phyloP scores from a whole-genome alignment of 192 early-diverging fungal genomes.

The Mortierella hygrophila region DNA sequence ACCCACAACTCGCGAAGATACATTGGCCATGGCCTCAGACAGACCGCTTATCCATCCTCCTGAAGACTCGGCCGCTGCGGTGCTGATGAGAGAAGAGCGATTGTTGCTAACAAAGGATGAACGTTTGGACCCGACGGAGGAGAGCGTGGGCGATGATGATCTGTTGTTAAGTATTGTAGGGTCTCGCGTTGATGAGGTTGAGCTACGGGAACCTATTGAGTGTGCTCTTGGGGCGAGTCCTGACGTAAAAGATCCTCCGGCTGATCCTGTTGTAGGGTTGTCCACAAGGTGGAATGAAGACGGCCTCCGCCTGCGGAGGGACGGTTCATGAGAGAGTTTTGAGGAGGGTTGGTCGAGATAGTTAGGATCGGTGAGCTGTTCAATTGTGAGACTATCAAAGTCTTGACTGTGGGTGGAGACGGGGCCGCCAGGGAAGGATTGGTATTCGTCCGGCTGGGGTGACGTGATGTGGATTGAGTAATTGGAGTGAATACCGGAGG shows the following conservation, averaged over 20 bases:
- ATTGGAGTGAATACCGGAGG: slow-evolving; percentile 11
- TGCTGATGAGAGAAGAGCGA: slow-evolving; percentile 31
- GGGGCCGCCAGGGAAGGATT: slow-evolving; percentile 9
- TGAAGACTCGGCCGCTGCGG: slow-evolving; percentile 14
- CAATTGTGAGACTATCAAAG: not conserved
- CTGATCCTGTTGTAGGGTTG: not conserved
- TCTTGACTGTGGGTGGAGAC: slow-evolving; percentile 13
- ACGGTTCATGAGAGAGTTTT: not conserved
- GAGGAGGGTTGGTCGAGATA: not conserved
- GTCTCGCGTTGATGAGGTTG: slow-evolving; percentile 30
- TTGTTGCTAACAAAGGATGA: slow-evolving; percentile 21
- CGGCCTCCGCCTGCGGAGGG: slow-evolving; percentile 47
- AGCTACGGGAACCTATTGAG: slow-evolving; percentile 32
- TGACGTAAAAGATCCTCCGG: not conserved
- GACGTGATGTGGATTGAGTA: slow-evolving; percentile 1
- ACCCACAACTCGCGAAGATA: slow-evolving; percentile 48
- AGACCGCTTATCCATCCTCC: slow-evolving; percentile 40
- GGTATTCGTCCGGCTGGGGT: not conserved
- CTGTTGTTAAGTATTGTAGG: not conserved
- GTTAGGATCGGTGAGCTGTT: not conserved
- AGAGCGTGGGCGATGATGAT: slow-evolving; percentile 22
- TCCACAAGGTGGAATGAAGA: slow-evolving; percentile 23
- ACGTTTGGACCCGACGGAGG: slow-evolving; percentile 21
- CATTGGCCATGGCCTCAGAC: slow-evolving; percentile 39
- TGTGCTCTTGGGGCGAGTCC: not conserved